Evolutionary conservation across 305 asterid species (phyloP).

Genomic region (Rubia tinctorum): DNA sequence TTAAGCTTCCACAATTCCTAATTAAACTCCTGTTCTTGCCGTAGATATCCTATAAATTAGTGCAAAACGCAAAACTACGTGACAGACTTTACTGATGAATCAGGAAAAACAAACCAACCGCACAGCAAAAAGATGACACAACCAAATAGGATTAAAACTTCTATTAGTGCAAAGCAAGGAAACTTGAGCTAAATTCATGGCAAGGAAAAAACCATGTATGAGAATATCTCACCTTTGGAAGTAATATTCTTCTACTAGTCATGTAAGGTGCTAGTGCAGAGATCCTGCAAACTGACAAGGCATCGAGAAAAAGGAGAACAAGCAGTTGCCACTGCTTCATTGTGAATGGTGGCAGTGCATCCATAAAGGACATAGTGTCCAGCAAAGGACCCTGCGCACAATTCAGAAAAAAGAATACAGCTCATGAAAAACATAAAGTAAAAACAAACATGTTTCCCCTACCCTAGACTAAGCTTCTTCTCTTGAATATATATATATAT

Average conservation of each 20-base stretch:
- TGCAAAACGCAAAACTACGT: background rate
- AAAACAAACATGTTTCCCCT: background rate
- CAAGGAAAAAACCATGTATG: slow-evolving; percentile 10
- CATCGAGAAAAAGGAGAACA: slow-evolving; percentile 70
- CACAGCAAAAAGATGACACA: background rate
- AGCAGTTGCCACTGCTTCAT: slow-evolving; percentile 84
- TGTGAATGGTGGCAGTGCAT: slow-evolving; percentile 78
- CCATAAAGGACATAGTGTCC: slow-evolving; percentile 80
- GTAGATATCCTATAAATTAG: background rate
- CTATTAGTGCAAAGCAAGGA: background rate
- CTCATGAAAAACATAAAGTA: slow-evolving; percentile 1
- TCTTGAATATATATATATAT: too few species aligned
- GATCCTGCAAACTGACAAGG: slow-evolving; percentile 76
- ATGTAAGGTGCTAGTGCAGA: slow-evolving; percentile 53
- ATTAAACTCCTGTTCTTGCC: background rate
- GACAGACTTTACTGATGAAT: too few species aligned
- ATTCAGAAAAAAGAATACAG: slow-evolving; percentile 5
- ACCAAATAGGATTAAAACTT: background rate
- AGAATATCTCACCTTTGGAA: slow-evolving; percentile 61
- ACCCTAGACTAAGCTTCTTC: background rate
- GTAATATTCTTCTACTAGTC: slow-evolving; percentile 50
- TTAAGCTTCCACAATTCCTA: background rate
- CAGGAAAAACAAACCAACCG: background rate
- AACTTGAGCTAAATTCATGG: background rate
- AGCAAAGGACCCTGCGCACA: slow-evolving; percentile 58